phyloP scores from a whole-genome alignment of 108 stramenopile genomes.

The Licmophora abbreviata region DNA sequence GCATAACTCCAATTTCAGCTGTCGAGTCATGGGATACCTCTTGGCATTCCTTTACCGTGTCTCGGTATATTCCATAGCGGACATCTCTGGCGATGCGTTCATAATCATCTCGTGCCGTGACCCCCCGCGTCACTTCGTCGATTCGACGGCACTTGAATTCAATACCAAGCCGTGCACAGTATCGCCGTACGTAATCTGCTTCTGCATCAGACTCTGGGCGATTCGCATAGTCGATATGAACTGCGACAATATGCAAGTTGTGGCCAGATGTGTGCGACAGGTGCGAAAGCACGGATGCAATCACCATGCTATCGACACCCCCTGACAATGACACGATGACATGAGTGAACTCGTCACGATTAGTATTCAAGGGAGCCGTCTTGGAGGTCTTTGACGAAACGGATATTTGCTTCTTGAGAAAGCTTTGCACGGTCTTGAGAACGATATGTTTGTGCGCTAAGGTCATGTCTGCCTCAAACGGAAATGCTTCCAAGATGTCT shows the following conservation, averaged over 20 bases:
- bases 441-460: slow-evolving; percentile 41
- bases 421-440: slow-evolving; percentile 52
- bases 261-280: slow-evolving; percentile 38
- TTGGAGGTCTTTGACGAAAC: slow-evolving; percentile 6
- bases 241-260: slow-evolving; percentile 38
- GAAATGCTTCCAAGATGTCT: slow-evolving; percentile 64
- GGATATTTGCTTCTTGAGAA: slow-evolving; percentile 29
- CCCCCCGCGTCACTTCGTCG: slow-evolving; percentile 85
- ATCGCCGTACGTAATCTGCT: slow-evolving; percentile 77
- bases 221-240: slow-evolving; percentile 97
- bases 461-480: slow-evolving; percentile 68
- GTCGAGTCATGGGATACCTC: background rate
- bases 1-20: slow-evolving; percentile 64
- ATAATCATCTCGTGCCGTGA: slow-evolving; percentile 91
- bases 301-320: slow-evolving; percentile 98
- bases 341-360: slow-evolving; percentile 1
- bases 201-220: slow-evolving; percentile 88
- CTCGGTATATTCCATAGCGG: slow-evolving; percentile 79
- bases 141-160: slow-evolving; percentile 64
- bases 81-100: slow-evolving; percentile 80
- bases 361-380: background rate
- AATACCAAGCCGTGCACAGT: slow-evolving; percentile 47
- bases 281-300: slow-evolving; percentile 70
- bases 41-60: slow-evolving; percentile 25
- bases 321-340: slow-evolving; percentile 89